Percentiles rank a stretch among this genome's conserved stretches.
phyloP scores from a whole-genome alignment of 805 yeast genomes.

The Candida alai region DNA sequence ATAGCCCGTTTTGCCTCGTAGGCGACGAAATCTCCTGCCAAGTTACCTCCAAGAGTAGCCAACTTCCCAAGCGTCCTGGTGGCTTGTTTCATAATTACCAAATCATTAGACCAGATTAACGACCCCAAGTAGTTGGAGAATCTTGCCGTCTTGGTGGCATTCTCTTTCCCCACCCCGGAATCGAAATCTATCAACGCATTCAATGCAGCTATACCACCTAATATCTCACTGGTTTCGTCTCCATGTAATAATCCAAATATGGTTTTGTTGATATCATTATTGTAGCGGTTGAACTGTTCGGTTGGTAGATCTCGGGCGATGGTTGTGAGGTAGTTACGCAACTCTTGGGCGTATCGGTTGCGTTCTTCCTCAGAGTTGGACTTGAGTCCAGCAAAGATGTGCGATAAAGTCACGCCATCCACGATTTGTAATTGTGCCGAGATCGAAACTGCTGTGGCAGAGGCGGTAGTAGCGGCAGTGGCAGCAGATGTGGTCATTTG shows the following conservation, averaged over 20 bases:
- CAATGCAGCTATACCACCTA: slow-evolving; percentile 91
- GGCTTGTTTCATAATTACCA: slow-evolving; percentile 81
- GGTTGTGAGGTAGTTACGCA: slow-evolving; percentile 64
- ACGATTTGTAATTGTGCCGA: slow-evolving; percentile 31
- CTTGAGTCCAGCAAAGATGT: slow-evolving; percentile 50
- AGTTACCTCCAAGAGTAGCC: slow-evolving; percentile 84
- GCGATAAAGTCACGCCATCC: slow-evolving; percentile 49
- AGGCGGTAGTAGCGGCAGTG: slow-evolving; percentile 68
- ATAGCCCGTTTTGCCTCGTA: slow-evolving; percentile 84
- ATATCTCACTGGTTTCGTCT: slow-evolving; percentile 62
- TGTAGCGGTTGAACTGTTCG: slow-evolving; percentile 77
- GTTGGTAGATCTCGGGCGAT: slow-evolving; percentile 77
- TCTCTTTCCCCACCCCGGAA: slow-evolving; percentile 70
- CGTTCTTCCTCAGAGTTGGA: slow-evolving; percentile 41
- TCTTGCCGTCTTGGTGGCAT: slow-evolving; percentile 83
- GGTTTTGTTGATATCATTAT: slow-evolving; percentile 80
- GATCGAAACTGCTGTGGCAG: slow-evolving; percentile 15
- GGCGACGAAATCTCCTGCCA: slow-evolving; percentile 90
- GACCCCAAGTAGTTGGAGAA: slow-evolving; percentile 85
- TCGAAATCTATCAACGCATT: slow-evolving; percentile 84
- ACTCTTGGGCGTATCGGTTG: slow-evolving; percentile 60
- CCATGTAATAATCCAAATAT: slow-evolving; percentile 83
- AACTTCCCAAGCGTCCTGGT: slow-evolving; percentile 83
- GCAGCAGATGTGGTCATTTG: too few relatives aligned
- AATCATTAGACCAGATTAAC: slow-evolving; percentile 76